Conservation (phyloP, 2,329 filamentous ascomycete genomes). For the Aspergillus brasiliensis region DNA sequence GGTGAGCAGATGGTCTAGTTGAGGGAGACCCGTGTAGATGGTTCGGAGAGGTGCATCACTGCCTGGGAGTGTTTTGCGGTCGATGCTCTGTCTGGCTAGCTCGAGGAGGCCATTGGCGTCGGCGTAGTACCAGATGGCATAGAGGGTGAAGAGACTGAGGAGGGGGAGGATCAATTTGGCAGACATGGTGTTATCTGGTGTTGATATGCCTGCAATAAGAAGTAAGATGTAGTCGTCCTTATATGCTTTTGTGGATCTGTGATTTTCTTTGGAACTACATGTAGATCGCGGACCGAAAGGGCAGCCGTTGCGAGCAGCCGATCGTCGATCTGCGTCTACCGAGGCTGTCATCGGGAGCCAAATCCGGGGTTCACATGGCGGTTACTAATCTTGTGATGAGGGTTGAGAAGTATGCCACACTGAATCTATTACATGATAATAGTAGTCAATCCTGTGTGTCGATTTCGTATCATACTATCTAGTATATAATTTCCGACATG, state of each 20-base stretch:
- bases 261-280: no score
- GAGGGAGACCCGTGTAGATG: constrained; percentile 37
- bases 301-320: neutral
- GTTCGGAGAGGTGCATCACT: constrained; percentile 32
- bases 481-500: no score
- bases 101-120: constrained; percentile 33
- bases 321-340: neutral
- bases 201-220: no score
- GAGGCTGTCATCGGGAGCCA: neutral
- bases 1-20: constrained; percentile 35
- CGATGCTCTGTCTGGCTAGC: constrained; percentile 23
- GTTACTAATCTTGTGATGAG: no score
- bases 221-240: neutral
- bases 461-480: no score
- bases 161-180: constrained; percentile 33
- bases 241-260: neutral
- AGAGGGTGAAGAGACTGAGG: constrained; percentile 34
- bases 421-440: no score
- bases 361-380: neutral
- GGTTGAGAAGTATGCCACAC: no score
- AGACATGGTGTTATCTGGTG: constrained; percentile 10
- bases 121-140: constrained; percentile 38
- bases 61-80: constrained; percentile 29
- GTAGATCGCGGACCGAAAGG: neutral
- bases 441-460: no score